A percentile compares a stretch with the other conserved stretches of the same genome.
These are phyloP conservation scores for Selenicereus undatus DNA, from an alignment of 148 eudicot species.

Conservation along the genomic window DNA sequence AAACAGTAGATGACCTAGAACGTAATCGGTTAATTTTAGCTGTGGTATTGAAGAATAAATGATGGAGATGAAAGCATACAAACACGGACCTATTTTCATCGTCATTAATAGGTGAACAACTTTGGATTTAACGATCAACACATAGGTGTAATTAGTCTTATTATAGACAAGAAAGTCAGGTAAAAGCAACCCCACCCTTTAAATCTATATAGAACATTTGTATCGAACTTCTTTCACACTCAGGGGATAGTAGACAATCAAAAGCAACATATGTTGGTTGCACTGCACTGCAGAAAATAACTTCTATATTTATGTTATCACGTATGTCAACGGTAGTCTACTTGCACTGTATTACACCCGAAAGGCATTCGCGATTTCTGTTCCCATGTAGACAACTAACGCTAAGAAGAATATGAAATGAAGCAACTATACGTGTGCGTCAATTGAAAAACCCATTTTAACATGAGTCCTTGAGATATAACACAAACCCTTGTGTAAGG, in stretches of 20 bases:
- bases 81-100: neutral
- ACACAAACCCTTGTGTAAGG: no score
- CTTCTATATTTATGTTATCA: neutral
- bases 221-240: neutral
- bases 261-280: neutral
- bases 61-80: neutral
- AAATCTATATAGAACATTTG: neutral
- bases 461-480: no score
- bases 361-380: neutral
- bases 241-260: neutral
- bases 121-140: neutral
- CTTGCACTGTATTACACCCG: neutral
- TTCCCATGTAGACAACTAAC: neutral
- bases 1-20: no score
- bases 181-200: neutral
- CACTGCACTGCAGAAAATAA: neutral
- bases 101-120: neutral
- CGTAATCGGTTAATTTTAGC: no score
- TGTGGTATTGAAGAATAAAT: no score
- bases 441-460: no score
- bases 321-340: neutral
- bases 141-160: neutral
- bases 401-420: neutral
- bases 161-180: neutral
- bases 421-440: neutral